Percentiles rank a stretch among this genome's conserved stretches.
Evolutionary conservation across 1,139 yeast genomes (phyloP).

Genomic region (Taiozyma sp.): DNA sequence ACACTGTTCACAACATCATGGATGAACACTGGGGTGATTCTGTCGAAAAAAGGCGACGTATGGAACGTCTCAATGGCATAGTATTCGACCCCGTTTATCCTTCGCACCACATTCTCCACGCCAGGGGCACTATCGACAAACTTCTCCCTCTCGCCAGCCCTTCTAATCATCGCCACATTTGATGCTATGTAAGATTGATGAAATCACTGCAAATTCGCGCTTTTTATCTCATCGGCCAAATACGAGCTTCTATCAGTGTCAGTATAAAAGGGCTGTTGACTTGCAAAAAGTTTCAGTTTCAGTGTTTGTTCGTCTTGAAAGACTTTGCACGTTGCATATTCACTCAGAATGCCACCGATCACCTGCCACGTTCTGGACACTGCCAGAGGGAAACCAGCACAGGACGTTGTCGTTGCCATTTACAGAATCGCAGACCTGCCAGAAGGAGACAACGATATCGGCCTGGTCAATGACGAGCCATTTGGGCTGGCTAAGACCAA

Average conservation of each 20-base stretch:
- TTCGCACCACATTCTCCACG: conserved; percentile 27
- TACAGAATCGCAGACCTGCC: conserved; percentile 32
- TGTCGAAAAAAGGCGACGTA: conserved; percentile 26
- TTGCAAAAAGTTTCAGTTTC: neutral
- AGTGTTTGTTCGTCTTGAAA: neutral
- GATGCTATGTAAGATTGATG: too few species aligned
- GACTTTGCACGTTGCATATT: too few species aligned
- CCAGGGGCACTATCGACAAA: conserved; percentile 31
- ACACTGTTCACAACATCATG: conserved; percentile 25
- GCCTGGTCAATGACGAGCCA: conserved; percentile 30
- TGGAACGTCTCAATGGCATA: conserved; percentile 34
- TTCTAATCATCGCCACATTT: neutral
- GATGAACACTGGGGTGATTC: conserved; percentile 28
- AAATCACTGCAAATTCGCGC: neutral
- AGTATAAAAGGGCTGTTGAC: neutral
- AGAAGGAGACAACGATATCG: conserved; percentile 23
- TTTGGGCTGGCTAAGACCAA: conserved; percentile 68
- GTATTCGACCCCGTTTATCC: conserved; percentile 23
- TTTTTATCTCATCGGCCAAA: neutral
- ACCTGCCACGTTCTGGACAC: conserved; percentile 90
- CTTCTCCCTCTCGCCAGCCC: neutral
- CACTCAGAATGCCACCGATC: conserved; percentile 39
- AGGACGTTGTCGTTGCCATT: conserved; percentile 55
- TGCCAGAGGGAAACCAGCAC: conserved; percentile 76
- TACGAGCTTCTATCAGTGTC: neutral